Evolutionary conservation across 371 early-diverging fungal species (phyloP), one percentile per base, ranked within the genome.

Genomic region (Dinochytrium kinnereticum): DNA sequence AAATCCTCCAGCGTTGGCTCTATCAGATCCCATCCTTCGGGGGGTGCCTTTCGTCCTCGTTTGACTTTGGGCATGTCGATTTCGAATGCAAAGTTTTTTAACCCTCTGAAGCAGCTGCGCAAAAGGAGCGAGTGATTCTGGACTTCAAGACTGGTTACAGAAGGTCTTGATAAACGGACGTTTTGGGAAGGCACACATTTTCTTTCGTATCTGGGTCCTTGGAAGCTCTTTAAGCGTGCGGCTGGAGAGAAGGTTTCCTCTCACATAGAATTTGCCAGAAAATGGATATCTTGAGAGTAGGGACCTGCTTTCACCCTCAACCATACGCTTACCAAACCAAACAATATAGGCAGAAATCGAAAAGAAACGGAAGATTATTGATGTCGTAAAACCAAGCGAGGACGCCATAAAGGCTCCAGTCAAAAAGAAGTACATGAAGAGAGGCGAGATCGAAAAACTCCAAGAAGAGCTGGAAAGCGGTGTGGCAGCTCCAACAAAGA

Each of bases 11-110:
- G 87, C 0, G 95, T 96, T 3, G 96, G 96, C 77, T 98, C 98
- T 51, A 99, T 93, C 65, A 95, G 93, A 59, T 96, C 97, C 85
- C 93, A 98, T 21, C 98, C 99, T 66, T 91, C 93, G 28, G 99
- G 99, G 38, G 97, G 93, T 55, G 90, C 84, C 77, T 94, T 94
- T 26, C 78, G 91, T 90, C 82, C 95, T 51, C 82, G 51, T 53
- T 75, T 75, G n/a, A 84, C 76, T 76, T 81, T 84, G 21, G 81
- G 84, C 84, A 84, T 61, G 61, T 34, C 26, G 49, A 44, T n/a
- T n/a, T n/a, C n/a, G n/a, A n/a, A n/a, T n/a, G n/a, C n/a, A n/a
- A n/a, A n/a, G n/a, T n/a, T n/a, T n/a, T n/a, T 44, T 7, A 44
- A 44, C 19, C 19, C 44, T 44, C 13, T 19, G 44, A 44, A 44